Base-by-base conservation (phyloP, 345 rosid genomes). In the Camelina hispida region DNA sequence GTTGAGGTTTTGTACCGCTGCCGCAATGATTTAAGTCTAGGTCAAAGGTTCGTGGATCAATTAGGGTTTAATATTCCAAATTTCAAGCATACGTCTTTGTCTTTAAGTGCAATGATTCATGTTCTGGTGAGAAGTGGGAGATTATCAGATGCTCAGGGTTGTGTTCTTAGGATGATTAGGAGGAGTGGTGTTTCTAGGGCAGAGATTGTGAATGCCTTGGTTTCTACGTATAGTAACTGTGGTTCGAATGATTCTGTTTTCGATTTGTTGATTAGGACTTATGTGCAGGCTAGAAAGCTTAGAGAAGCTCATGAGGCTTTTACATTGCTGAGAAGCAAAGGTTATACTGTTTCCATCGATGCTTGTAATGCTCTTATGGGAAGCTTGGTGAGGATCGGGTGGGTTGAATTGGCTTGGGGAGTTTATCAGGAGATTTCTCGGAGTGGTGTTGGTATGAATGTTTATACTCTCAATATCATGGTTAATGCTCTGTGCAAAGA, bases 401-500 rank as follows among this genome's bases (percentile, higher is more conserved):
- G 95, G 95, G 63, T 83, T 8, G 91, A 87, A 57, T 59, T 91
- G 82, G 95, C 87, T 2, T 80, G 85, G 89, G 86, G 85, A 9
- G 85, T 84, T 62, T 85, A 83, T 75, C 34, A 50, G 2, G 86
- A 83, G 47, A 72, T 81, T 44, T 72, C 68, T 60, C 37, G 54
- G 65, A 76, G 76, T 69, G 81, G 82, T 28, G 25, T 79, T 35
- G 72, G 37, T 17, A n/a, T 85, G 74, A 87, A 85, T 82, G 84
- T 81, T 2, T 85, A 75, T 35, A 85, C 83, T 1, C 75, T 88
- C n/a, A 89, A 92, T 65, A 92, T 92, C 68, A 87, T 90, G 98
- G 93, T 89, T 70, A 89, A 91, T 83, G 96, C 97, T 2, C 77
- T 89, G 81, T 93, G 93, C 73, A 93, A 93, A 83, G 95, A 86